phyloP scores from a whole-genome alignment of 2,329 filamentous ascomycete genomes.

The Salinomyces thailandicus region DNA sequence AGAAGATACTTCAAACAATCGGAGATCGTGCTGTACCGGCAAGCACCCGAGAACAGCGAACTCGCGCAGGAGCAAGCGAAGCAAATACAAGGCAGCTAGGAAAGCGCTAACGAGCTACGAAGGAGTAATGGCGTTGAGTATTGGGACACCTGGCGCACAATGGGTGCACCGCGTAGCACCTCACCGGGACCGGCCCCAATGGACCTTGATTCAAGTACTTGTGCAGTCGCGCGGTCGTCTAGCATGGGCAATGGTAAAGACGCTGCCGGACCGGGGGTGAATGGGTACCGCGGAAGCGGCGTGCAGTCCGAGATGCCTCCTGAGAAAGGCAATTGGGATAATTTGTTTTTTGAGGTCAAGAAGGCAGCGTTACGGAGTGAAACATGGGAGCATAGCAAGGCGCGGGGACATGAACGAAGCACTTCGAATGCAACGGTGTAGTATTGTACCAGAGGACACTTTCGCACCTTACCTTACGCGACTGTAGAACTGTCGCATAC shows the following conservation, averaged over 20 bases:
- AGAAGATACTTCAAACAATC: constrained; percentile 98
- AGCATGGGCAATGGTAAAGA: background rate
- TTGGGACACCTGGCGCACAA: background rate
- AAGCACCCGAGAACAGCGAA: constrained; percentile 46
- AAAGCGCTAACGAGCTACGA: constrained; percentile 23
- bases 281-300: constrained; percentile 2
- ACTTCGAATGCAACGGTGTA: background rate
- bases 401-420: constrained; percentile 1
- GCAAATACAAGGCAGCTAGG: constrained; percentile 29
- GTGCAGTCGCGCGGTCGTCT: background rate
- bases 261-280: background rate
- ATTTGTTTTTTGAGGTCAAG: constrained; percentile 4
- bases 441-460: no score
- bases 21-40: constrained; percentile 92
- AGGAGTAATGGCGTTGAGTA: constrained; percentile 10
- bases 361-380: constrained; percentile 1
- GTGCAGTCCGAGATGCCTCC: constrained; percentile 3
- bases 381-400: background rate
- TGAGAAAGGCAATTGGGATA: constrained; percentile 8
- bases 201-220: background rate
- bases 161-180: background rate
- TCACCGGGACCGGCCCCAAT: background rate
- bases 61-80: constrained; percentile 39
- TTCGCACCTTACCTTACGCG: no score
- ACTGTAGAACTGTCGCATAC: no score